Evolutionary conservation across 2,329 filamentous ascomycete genomes (phyloP).

Genomic region (Nemania diffusa): DNA sequence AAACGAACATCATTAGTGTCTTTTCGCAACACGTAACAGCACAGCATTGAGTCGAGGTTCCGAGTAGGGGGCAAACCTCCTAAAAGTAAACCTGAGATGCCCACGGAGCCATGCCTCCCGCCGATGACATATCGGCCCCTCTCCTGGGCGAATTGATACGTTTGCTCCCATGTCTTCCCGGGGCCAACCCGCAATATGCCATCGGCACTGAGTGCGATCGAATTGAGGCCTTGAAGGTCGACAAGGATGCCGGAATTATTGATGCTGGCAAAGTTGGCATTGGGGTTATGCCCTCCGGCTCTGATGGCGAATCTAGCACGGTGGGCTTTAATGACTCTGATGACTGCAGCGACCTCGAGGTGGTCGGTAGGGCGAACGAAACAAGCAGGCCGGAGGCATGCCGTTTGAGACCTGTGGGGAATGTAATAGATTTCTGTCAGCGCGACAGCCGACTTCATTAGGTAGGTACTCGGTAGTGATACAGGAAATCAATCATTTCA

Average conservation of each 20-base stretch:
- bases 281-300: slow-evolving; percentile 35
- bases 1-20: no score
- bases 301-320: slow-evolving; percentile 35
- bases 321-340: slow-evolving; percentile 23
- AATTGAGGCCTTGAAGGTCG: slow-evolving; percentile 32
- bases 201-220: slow-evolving; percentile 10
- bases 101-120: slow-evolving; percentile 36
- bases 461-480: no score
- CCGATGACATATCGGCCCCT: slow-evolving; percentile 27
- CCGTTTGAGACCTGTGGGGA: no score
- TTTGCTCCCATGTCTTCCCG: slow-evolving; percentile 30
- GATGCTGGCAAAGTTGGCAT: slow-evolving; percentile 34
- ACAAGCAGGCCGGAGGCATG: slow-evolving; percentile 32
- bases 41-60: no score
- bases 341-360: slow-evolving; percentile 27
- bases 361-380: slow-evolving; percentile 25
- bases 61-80: slow-evolving; percentile 39
- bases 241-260: slow-evolving; percentile 36
- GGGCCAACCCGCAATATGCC: slow-evolving; percentile 19
- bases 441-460: no score
- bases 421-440: no score
- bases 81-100: slow-evolving; percentile 35
- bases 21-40: no score
- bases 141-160: slow-evolving; percentile 38
- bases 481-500: no score